These are phyloP conservation scores for Mycena epipterygia DNA, from an alignment of 768 basidiomycete genomes.

Conservation along the genomic window DNA sequence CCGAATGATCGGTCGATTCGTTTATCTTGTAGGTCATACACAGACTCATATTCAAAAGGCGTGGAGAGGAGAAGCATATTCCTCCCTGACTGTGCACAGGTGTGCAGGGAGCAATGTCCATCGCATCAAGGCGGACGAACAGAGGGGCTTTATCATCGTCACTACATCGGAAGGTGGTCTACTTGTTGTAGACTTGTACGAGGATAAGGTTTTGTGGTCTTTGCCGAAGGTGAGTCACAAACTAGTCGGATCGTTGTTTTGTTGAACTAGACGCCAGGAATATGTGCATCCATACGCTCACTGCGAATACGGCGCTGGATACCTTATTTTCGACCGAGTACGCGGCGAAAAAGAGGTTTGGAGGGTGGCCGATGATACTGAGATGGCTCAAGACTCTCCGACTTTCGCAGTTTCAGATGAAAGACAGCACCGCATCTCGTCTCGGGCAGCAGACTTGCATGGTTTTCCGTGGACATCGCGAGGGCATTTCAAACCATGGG, in stretches of 20 bases:
- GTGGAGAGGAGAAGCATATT: slow-evolving; percentile 69
- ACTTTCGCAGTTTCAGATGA: slow-evolving; percentile 50
- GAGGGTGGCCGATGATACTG: slow-evolving; percentile 59
- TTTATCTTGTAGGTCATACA: slow-evolving; percentile 55
- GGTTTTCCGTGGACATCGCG: slow-evolving; percentile 37
- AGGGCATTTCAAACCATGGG: slow-evolving; percentile 76
- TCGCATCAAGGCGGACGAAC: slow-evolving; percentile 83
- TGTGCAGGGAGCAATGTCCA: slow-evolving; percentile 62
- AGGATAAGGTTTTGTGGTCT: slow-evolving; percentile 70
- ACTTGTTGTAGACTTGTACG: slow-evolving; percentile 66
- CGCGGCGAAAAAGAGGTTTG: slow-evolving; percentile 76
- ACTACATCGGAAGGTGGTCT: slow-evolving; percentile 71
- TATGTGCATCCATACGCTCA: slow-evolving; percentile 74
- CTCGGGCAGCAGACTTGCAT: slow-evolving; percentile 22
- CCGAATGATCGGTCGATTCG: not conserved
- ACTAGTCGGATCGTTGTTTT: not conserved
- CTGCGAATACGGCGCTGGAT: slow-evolving; percentile 81
- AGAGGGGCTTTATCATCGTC: slow-evolving; percentile 68
- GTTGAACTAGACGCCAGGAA: slow-evolving; percentile 46
- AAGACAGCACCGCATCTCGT: slow-evolving; percentile 37
- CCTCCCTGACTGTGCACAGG: slow-evolving; percentile 50
- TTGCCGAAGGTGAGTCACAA: slow-evolving; percentile 62
- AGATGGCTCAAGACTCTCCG: slow-evolving; percentile 36
- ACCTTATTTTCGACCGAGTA: slow-evolving; percentile 75
- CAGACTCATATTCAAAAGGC: slow-evolving; percentile 60